Evolutionary conservation across 257 asterid genomes (phyloP).

Genomic region (Forsythia suspensa): DNA sequence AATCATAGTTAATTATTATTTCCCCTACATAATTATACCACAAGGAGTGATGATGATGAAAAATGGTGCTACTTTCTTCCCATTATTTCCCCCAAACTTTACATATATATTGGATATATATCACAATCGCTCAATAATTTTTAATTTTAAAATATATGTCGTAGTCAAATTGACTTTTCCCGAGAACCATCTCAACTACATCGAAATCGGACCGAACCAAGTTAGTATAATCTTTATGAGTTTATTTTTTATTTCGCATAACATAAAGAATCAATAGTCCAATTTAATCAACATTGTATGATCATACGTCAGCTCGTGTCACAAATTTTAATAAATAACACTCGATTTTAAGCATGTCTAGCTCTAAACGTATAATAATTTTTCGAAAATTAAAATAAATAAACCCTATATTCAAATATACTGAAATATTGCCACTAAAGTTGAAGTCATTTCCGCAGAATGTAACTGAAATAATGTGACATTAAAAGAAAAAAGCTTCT

Average conservation of each 20-base stretch:
- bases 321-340: too few relatives aligned
- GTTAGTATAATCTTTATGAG: too few relatives aligned
- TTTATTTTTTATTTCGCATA: too few relatives aligned
- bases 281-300: too few relatives aligned
- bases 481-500: not conserved
- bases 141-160: not conserved
- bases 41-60: constrained; percentile 17
- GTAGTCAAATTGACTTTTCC: not conserved
- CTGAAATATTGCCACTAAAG: not conserved
- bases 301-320: too few relatives aligned
- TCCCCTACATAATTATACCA: constrained; percentile 38
- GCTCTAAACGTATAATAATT: too few relatives aligned
- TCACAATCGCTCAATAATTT: not conserved
- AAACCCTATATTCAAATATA: too few relatives aligned
- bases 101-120: not conserved
- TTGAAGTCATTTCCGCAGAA: not conserved
- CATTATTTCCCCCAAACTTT: constrained; percentile 6
- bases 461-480: not conserved
- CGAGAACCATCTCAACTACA: not conserved
- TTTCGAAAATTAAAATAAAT: too few relatives aligned
- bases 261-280: too few relatives aligned
- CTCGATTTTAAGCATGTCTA: too few relatives aligned
- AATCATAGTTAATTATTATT: constrained; percentile 36
- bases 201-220: not conserved
- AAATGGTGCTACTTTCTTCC: constrained; percentile 18